Base-by-base conservation (phyloP, 108 stramenopile genomes). In the Cyclostephanos invisitatus region DNA sequence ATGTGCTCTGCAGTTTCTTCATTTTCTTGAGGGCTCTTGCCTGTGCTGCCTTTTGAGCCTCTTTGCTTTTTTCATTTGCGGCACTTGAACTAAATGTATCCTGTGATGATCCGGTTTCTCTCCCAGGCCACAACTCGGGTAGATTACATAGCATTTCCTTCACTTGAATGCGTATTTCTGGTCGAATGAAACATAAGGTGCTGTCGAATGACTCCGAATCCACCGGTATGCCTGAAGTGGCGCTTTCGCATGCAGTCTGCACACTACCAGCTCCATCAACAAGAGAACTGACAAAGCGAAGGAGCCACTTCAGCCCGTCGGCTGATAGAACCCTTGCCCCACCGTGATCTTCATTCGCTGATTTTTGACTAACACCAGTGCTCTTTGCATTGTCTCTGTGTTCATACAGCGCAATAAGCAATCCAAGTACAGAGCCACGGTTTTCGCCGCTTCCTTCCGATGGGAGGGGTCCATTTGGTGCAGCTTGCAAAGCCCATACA, bases 391-490 rank as follows among this genome's bases (percentile, higher is more conserved):
- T 74, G n/a, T 87, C 84, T 67, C 93, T 77, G 63, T 94, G 87
- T 65, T 94, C 93, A 74, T 92, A 94, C n/a, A 94, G 70, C 3
- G 91, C 89, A 82, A 94, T 89, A 44, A 91, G 68, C 15, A 94
- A 74, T n/a, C 93, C 93, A 25, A 94, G 78, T 64, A 91, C 83
- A 21, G 91, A 91, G 22, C 91, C 93, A 36, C 91, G 81, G 17
- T 87, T 85, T 42, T 82, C 75, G 11, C 93, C 93, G 57, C 86
- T 91, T 44, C 93, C 93, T 69, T 73, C 80, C 15, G 91, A 92
- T 15, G 86, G 81, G 32, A 94, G 55, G 0, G 93, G 93, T 7
- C 93, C 91, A 24, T 86, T 77, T 14, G 86, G 89, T 27, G 73
- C 79, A 51, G 85, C 86, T 15, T 73, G 75, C 17, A 94, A 74